These are phyloP conservation scores for Pichia sp. DNA, from an alignment of 1,139 yeast genomes.

Conservation along the genomic window DNA sequence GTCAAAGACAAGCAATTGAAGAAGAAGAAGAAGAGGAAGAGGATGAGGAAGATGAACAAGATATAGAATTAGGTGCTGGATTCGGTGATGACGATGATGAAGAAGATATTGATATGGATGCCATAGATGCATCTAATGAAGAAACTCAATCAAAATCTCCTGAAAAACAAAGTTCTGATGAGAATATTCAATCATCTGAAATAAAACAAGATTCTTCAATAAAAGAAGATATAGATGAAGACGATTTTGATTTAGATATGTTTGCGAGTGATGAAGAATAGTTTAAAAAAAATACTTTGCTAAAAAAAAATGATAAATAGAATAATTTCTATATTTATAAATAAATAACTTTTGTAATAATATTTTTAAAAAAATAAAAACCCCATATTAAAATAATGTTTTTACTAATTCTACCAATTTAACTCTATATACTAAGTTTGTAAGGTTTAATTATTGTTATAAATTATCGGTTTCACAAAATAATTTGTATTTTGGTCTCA, in stretches of 20 bases:
- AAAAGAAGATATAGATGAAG: slow-evolving; percentile 22
- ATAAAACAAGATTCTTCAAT: background rate
- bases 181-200: slow-evolving; percentile 7
- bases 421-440: no score
- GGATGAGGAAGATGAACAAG: slow-evolving; percentile 45
- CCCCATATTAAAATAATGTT: no score
- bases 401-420: no score
- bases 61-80: background rate
- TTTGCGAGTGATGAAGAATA: slow-evolving; percentile 22
- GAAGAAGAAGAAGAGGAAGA: slow-evolving; percentile 43
- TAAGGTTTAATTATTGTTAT: no score
- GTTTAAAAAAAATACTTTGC: slow-evolving; percentile 4
- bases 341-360: no score
- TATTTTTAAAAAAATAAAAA: no score
- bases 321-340: no score
- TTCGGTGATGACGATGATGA: slow-evolving; percentile 28
- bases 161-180: no score
- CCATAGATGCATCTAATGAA: no score
- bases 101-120: background rate
- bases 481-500: no score
- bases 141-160: no score
- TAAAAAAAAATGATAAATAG: background rate
- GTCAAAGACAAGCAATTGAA: slow-evolving; percentile 54
- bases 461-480: no score
- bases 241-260: slow-evolving; percentile 26